A percentile compares a stretch with the other conserved stretches of the same genome.
These are phyloP conservation scores for Colletotrichum gigasporum DNA, from an alignment of 2,329 filamentous ascomycete genomes.

Conservation along the genomic window DNA sequence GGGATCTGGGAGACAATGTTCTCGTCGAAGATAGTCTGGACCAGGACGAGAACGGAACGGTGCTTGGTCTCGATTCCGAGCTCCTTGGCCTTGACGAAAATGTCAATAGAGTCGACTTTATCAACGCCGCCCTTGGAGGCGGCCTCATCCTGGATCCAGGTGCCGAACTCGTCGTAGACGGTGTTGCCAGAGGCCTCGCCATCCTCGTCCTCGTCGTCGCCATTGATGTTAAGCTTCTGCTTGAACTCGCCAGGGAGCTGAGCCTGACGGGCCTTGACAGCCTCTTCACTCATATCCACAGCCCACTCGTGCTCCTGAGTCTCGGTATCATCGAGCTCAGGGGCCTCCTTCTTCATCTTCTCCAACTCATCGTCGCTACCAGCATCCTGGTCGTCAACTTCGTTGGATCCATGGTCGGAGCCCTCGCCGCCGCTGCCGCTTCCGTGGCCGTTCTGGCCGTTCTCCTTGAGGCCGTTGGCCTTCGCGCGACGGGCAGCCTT, in stretches of 20 bases:
- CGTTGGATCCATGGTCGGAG: conserved; percentile 60
- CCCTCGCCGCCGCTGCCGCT: conserved; percentile 70
- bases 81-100: conserved; percentile 97
- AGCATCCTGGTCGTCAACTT: conserved; percentile 67
- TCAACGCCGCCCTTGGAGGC: conserved; percentile 77
- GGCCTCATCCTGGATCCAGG: conserved; percentile 85
- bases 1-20: conserved; percentile 89
- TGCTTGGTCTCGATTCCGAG: conserved; percentile 95
- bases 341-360: conserved; percentile 74
- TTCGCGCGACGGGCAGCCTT: conserved; percentile 93
- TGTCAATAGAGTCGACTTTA: conserved; percentile 86
- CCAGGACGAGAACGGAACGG: conserved; percentile 89
- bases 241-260: conserved; percentile 95
- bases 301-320: conserved; percentile 93
- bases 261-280: conserved; percentile 92
- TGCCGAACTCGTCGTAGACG: conserved; percentile 89
- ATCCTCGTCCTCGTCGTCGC: conserved; percentile 82
- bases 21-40: conserved; percentile 93
- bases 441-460: conserved; percentile 59
- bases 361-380: conserved; percentile 93
- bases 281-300: conserved; percentile 94
- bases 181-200: conserved; percentile 79
- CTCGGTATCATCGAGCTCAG: conserved; percentile 62
- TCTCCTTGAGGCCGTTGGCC: conserved; percentile 67
- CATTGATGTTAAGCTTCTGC: conserved; percentile 83